phyloP scores from a whole-genome alignment of 106 monocot genomes.

The Dendrobium huoshanense region DNA sequence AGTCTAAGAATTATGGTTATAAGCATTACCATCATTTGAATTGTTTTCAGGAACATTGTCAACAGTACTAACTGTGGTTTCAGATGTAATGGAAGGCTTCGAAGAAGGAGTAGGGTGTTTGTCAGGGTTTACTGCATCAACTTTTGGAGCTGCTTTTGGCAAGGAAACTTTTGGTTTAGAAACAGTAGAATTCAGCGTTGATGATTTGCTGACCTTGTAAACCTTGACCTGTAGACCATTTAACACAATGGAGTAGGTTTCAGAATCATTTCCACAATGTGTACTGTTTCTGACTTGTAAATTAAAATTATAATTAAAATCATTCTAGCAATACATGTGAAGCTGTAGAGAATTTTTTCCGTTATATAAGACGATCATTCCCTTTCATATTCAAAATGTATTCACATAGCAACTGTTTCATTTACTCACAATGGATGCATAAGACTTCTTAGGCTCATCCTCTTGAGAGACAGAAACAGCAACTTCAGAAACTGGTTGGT shows the following conservation, averaged over 20 bases:
- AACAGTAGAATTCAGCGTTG: conserved; percentile 10
- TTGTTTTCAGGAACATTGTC: conserved; percentile 22
- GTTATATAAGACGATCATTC: background rate
- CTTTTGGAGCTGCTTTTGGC: background rate
- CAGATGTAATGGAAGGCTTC: conserved; percentile 19
- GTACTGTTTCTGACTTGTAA: background rate
- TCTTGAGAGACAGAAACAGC: conserved; percentile 21
- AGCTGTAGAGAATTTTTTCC: background rate
- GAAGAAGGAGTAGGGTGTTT: conserved; percentile 19
- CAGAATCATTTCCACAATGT: background rate
- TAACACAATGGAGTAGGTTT: background rate
- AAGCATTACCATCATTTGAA: conserved; percentile 3
- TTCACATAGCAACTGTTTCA: background rate
- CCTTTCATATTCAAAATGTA: background rate
- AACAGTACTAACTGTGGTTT: conserved; percentile 12
- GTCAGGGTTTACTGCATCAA: conserved; percentile 1
- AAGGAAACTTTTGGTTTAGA: conserved; percentile 19
- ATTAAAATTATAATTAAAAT: background rate
- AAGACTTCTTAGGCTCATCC: conserved; percentile 56
- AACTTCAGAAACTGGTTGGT: conserved; percentile 1
- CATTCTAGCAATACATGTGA: background rate
- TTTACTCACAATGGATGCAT: conserved; percentile 56
- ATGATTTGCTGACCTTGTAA: conserved; percentile 21
- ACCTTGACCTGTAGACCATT: conserved; percentile 36
- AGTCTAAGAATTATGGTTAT: background rate